Percentiles rank a stretch among this genome's conserved stretches.
Evolutionary conservation across 305 asterid genomes (phyloP).

Genomic region (Rubia tinctorum): DNA sequence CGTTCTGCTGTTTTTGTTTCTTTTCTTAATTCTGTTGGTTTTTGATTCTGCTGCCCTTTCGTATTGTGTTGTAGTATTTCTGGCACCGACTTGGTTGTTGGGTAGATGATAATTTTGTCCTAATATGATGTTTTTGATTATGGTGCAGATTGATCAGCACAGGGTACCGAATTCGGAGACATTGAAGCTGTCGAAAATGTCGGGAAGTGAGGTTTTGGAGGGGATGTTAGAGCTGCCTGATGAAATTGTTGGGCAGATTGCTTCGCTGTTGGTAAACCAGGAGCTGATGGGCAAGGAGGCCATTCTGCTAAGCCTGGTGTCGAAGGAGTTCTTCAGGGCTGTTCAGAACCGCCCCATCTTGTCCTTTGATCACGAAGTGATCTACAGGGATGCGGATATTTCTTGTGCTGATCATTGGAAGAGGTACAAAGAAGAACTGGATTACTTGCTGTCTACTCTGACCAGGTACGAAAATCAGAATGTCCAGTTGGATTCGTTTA

Average conservation of each 20-base stretch:
- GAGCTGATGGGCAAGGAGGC: not conserved
- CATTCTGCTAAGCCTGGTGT: not conserved
- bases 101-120: not conserved
- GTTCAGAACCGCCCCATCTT: not conserved
- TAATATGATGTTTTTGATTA: not conserved
- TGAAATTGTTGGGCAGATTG: not conserved
- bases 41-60: not conserved
- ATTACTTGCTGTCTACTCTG: not conserved
- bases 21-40: not conserved
- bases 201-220: not conserved
- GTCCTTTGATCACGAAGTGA: not conserved
- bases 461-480: not conserved
- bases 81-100: not conserved
- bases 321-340: not conserved
- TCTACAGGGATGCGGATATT: not conserved
- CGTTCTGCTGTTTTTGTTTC: not conserved
- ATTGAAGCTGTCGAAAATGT: not conserved
- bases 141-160: not conserved
- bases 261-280: not conserved
- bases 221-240: not conserved
- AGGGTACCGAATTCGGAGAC: not conserved
- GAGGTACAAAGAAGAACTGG: not conserved
- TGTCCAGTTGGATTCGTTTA: not conserved
- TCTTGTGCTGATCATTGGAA: not conserved
- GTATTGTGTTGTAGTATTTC: not conserved